Base-by-base conservation (phyloP, 1,284 basidiomycete genomes). In the Cutaneotrichosporon sp. region DNA sequence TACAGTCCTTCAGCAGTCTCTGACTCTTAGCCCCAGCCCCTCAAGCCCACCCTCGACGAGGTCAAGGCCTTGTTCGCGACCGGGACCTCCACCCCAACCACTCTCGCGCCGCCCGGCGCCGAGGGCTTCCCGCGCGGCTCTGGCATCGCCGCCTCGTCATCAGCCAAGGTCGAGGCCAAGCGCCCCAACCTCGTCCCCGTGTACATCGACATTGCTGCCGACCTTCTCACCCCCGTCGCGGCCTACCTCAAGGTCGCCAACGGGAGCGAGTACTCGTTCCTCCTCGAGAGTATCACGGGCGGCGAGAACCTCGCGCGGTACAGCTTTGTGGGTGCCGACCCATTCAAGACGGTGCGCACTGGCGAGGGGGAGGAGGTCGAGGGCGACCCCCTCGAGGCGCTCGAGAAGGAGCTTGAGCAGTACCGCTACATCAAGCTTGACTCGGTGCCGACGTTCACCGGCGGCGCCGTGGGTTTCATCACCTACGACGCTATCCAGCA, bases 241-340 rank as follows among this genome's bases (percentile, higher is more conserved):
- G 95, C 97, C 16, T 99, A 98, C 79, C 86, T 99, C 56, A 89
- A 93, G 62, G 86, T 99, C 65, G 89, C 95, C 7, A 87, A 95
- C 73, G 92, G 94, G 68, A 91, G 92, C 4, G 89, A 89, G 75
- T 90, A 95, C 81, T 93, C 90, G 75, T 98, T 97, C 78, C 80
- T 98, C 47, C 84, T 98, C 43, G 94, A 98, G 79, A 94, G 91
- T 57, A 90, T 99, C 49, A 84, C 92, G 24, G 90, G 87, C 29
- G 95, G 95, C 54, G 92, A 97, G 81, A 92, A 87, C 76, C 83
- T 97, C 57, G 93, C 91, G 42, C 85, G 97, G 62, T 99, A 97
- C 80, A 94, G 91, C 73, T 99, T 98, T 81, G 89, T 99, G 63
- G 97, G 97, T 56, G 87, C 93, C 93, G 95, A 97, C 80, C 95